Percentiles rank a stretch among this genome's conserved stretches.
These are phyloP conservation scores for Kurtzmaniella quercitrusa DNA, from an alignment of 1,139 yeast genomes.

Conservation along the genomic window DNA sequence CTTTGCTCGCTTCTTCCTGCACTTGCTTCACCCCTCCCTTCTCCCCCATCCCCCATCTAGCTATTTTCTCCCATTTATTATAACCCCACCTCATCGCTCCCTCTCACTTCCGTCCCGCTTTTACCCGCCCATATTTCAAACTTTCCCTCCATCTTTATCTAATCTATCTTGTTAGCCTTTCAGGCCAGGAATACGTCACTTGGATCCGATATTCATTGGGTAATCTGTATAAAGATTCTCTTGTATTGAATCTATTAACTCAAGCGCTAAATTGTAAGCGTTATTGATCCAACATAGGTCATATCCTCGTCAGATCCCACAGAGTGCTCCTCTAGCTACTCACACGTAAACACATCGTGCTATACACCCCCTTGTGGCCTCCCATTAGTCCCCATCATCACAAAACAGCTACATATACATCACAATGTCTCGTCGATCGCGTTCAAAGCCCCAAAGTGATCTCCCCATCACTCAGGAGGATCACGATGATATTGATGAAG, in stretches of 20 bases:
- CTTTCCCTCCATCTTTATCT: not conserved
- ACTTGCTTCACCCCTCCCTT: not conserved
- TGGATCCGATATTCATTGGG: no score
- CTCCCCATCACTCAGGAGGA: slow-evolving; percentile 10
- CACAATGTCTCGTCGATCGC: slow-evolving; percentile 8
- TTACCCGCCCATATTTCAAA: not conserved
- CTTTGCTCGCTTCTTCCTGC: no score
- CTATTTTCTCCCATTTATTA: no score
- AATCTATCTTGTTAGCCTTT: not conserved
- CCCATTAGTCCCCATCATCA: not conserved
- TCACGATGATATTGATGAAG: slow-evolving; percentile 35
- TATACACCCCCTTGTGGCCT: not conserved
- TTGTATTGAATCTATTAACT: no score
- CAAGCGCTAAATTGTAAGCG: no score
- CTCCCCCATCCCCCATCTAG: not conserved
- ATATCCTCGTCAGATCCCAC: no score
- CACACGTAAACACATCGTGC: no score
- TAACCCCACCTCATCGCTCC: not conserved
- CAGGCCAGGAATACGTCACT: not conserved
- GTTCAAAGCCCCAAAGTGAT: slow-evolving; percentile 6
- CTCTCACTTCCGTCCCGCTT: not conserved
- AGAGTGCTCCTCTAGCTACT: no score
- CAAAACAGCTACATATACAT: not conserved
- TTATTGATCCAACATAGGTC: no score
- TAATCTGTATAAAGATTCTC: no score